Percentiles rank a stretch among this genome's conserved stretches.
Conservation (phyloP, 257 asterid species). For the Solanum acaule region DNA sequence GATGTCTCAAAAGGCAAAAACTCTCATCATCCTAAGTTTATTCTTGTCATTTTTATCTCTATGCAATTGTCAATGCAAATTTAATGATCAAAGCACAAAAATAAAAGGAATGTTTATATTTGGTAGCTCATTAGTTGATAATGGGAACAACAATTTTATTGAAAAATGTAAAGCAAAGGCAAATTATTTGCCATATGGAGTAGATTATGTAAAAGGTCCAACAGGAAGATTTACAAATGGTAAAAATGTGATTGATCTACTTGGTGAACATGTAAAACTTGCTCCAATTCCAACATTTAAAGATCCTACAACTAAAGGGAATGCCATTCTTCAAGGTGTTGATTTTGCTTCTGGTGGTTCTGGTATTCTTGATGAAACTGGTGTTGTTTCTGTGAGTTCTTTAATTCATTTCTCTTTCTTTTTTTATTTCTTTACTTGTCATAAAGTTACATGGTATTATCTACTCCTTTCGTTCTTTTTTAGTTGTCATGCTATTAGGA, state of each 20-base stretch:
- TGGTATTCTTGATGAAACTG: constrained; percentile 70
- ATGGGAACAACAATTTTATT: constrained; percentile 70
- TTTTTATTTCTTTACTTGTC: background rate
- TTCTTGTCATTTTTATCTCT: background rate
- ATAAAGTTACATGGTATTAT: background rate
- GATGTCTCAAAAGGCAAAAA: background rate
- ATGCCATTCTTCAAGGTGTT: constrained; percentile 44
- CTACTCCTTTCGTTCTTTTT: background rate
- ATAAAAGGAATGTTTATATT: constrained; percentile 65
- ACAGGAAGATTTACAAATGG: constrained; percentile 74
- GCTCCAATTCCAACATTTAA: constrained; percentile 44
- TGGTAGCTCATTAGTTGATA: constrained; percentile 78
- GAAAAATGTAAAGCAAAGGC: constrained; percentile 43
- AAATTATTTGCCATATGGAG: constrained; percentile 57
- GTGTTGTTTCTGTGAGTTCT: constrained; percentile 39
- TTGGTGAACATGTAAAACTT: constrained; percentile 35
- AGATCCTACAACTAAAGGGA: constrained; percentile 59
- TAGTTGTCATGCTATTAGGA: too few relatives aligned
- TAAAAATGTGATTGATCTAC: constrained; percentile 42
- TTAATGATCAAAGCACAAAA: background rate
- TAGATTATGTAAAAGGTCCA: constrained; percentile 39
- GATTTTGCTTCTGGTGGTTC: constrained; percentile 78
- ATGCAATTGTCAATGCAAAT: background rate
- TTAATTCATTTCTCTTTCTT: background rate
- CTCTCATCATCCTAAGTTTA: background rate